Percentiles rank a stretch among this genome's conserved stretches.
phyloP scores from a whole-genome alignment of 1,139 yeast species.

The Kodamaea arcana region DNA sequence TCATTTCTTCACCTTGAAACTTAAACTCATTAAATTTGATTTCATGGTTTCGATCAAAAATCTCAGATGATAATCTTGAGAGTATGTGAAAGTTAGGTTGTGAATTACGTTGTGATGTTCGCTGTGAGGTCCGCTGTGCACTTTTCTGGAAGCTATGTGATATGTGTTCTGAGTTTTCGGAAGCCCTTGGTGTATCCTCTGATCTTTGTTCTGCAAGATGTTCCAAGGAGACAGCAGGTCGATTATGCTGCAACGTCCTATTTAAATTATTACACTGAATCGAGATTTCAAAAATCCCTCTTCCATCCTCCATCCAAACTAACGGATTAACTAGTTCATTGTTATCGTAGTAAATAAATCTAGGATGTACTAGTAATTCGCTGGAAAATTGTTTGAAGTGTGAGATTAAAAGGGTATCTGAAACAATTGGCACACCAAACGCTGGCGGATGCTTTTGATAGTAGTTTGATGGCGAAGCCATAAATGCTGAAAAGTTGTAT shows the following conservation, averaged over 20 bases:
- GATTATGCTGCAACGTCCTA: constrained; percentile 1
- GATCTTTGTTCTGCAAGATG: background rate
- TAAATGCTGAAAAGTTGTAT: constrained; percentile 41
- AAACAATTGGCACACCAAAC: background rate
- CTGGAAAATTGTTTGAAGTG: constrained; percentile 1
- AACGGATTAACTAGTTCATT: constrained; percentile 42
- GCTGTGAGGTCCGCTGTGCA: too few relatives aligned
- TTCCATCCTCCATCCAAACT: constrained; percentile 25
- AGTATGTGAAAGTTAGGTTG: constrained; percentile 7
- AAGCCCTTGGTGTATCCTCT: too few relatives aligned
- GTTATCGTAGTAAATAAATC: constrained; percentile 28
- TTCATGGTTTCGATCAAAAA: constrained; percentile 10
- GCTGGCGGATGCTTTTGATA: constrained; percentile 10
- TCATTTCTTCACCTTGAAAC: constrained; percentile 16
- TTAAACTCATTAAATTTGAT: constrained; percentile 30
- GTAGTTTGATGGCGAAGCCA: constrained; percentile 34
- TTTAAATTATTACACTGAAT: constrained; percentile 31
- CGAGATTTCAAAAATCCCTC: constrained; percentile 20
- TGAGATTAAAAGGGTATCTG: background rate
- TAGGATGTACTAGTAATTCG: constrained; percentile 46
- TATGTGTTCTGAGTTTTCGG: background rate
- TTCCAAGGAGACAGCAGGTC: too few relatives aligned
- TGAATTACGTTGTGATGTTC: background rate
- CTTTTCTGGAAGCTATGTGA: too few relatives aligned
- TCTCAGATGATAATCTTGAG: constrained; percentile 27